Conservation (phyloP, 2,329 filamentous ascomycete species). For the Calonectria multiphialidica region DNA sequence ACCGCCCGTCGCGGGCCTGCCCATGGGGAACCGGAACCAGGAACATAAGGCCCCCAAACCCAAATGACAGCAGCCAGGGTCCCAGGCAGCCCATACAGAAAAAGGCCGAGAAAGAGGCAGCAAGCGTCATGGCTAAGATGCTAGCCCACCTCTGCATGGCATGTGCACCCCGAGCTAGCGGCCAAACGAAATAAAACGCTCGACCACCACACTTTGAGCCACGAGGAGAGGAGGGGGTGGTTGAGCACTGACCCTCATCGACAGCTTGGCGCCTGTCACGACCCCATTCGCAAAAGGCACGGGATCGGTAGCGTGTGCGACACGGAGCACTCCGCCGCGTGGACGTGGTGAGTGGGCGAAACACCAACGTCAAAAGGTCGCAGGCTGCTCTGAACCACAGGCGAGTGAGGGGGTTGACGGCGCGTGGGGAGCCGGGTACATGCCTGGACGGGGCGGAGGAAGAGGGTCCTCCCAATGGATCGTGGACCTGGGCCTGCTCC, state of each 20-base stretch:
- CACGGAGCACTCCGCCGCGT: neutral
- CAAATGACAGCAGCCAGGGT: conserved; percentile 6
- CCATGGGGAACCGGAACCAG: conserved; percentile 14
- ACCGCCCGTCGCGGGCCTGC: conserved; percentile 2
- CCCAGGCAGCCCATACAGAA: conserved; percentile 7
- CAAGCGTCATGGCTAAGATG: conserved; percentile 4
- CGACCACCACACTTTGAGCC: conserved; percentile 6
- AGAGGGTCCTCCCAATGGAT: neutral
- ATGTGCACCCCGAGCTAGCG: conserved; percentile 2
- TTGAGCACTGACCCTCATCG: neutral
- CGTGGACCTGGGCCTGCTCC: neutral
- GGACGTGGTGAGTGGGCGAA: conserved; percentile 7
- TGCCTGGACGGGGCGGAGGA: conserved; percentile 7
- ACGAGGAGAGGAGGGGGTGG: neutral
- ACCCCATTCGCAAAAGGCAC: neutral
- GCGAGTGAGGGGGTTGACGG: neutral
- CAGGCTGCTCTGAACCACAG: neutral
- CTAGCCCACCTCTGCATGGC: conserved; percentile 7
- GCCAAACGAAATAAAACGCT: conserved; percentile 10
- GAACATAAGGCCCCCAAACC: conserved; percentile 4
- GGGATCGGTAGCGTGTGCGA: conserved; percentile 11
- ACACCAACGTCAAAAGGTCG: conserved; percentile 5
- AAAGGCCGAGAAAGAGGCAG: conserved; percentile 9
- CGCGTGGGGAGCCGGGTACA: conserved; percentile 4
- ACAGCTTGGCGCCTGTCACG: conserved; percentile 7